Evolutionary conservation across 2,329 filamentous ascomycete genomes (phyloP).

Genomic region (Rhytidhysteron rufulum): DNA sequence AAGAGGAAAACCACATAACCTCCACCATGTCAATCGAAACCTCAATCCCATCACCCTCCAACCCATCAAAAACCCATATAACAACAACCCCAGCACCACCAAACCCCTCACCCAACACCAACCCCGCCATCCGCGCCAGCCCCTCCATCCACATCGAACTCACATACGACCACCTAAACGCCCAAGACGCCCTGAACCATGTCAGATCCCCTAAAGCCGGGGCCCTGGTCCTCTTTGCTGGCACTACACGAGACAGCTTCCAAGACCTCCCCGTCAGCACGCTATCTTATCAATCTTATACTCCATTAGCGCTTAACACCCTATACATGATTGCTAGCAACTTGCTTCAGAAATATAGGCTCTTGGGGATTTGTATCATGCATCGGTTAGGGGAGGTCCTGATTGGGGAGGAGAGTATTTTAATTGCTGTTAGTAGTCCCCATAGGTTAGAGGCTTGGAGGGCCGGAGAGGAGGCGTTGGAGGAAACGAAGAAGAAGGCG

Average conservation of each 20-base stretch:
- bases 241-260: conserved; percentile 76
- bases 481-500: conserved; percentile 78
- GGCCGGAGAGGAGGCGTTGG: conserved; percentile 84
- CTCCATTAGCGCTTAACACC: conserved; percentile 64
- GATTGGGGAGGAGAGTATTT: conserved; percentile 87
- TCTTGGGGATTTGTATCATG: conserved; percentile 72
- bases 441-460: conserved; percentile 83
- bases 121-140: conserved; percentile 23
- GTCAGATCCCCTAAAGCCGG: conserved; percentile 72
- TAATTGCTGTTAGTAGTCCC: conserved; percentile 79
- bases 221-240: conserved; percentile 73
- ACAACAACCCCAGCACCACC: not conserved
- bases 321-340: conserved; percentile 62
- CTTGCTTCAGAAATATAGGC: conserved; percentile 57
- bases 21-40: no score
- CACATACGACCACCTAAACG: conserved; percentile 59
- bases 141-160: conserved; percentile 63
- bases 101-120: not conserved
- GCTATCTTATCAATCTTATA: conserved; percentile 73
- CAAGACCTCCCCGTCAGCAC: conserved; percentile 66
- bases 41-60: no score
- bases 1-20: no score
- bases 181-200: conserved; percentile 55
- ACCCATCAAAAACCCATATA: not conserved
- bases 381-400: conserved; percentile 84